A percentile compares a stretch with the other conserved stretches of the same genome.
Conservation (phyloP, 2,329 filamentous ascomycete genomes). For the Clonostachys solani region DNA sequence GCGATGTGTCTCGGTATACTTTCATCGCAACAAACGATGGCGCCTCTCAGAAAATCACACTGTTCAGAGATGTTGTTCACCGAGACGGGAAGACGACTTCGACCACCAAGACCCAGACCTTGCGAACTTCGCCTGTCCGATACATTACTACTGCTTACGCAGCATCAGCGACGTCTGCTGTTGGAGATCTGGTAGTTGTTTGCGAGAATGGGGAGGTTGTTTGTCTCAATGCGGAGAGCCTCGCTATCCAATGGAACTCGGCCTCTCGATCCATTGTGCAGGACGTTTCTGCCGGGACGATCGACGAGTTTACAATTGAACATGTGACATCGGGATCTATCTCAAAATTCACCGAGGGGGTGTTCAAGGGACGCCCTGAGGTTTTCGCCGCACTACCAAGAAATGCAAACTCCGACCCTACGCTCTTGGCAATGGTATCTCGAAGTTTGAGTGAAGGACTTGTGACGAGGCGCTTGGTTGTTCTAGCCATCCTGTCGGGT, state of each 20-base stretch:
- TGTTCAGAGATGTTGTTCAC: conserved; percentile 55
- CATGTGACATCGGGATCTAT: conserved; percentile 40
- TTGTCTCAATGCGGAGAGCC: conserved; percentile 53
- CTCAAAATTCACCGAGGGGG: conserved; percentile 45
- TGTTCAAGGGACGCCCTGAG: conserved; percentile 51
- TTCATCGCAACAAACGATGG: conserved; percentile 52
- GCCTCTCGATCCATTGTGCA: conserved; percentile 25
- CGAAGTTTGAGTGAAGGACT: conserved; percentile 22
- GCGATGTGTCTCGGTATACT: conserved; percentile 52
- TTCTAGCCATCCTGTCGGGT: conserved; percentile 23
- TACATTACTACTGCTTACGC: conserved; percentile 26
- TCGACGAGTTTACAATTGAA: conserved; percentile 39
- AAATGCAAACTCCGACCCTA: conserved; percentile 38
- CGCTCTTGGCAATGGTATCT: conserved; percentile 50
- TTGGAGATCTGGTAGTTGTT: conserved; percentile 46
- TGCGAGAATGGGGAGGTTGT: conserved; percentile 57
- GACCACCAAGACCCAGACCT: conserved; percentile 36
- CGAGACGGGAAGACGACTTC: conserved; percentile 47
- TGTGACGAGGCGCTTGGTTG: conserved; percentile 20
- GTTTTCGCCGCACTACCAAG: conserved; percentile 46
- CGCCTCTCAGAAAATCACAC: conserved; percentile 44
- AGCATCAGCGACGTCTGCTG: conserved; percentile 13
- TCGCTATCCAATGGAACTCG: conserved; percentile 25
- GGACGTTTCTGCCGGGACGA: conserved; percentile 21
- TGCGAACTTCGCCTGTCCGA: conserved; percentile 29